Conservation (phyloP, 208 protist genomes). For the Leishmania turanica region DNA sequence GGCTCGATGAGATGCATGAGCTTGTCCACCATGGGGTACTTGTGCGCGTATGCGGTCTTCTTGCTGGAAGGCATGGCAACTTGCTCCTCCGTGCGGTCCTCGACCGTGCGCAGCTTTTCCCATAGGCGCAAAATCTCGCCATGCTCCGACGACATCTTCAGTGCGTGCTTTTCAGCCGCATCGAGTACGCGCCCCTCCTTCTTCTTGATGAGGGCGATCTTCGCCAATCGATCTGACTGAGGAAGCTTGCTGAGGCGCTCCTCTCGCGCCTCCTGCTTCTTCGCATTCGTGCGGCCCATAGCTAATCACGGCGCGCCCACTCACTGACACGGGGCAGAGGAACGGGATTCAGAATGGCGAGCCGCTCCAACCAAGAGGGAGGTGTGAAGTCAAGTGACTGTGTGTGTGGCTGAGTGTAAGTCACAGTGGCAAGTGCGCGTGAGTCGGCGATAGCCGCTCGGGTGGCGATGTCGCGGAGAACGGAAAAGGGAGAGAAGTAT, state of each 20-base stretch:
- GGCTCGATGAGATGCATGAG: constrained; percentile 81
- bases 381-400: not conserved
- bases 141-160: constrained; percentile 89
- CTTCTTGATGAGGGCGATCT: constrained; percentile 90
- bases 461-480: not conserved
- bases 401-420: not conserved
- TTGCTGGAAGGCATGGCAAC: constrained; percentile 27
- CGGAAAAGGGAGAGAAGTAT: not conserved
- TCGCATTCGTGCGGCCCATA: constrained; percentile 85
- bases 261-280: constrained; percentile 76
- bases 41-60: constrained; percentile 77
- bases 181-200: constrained; percentile 86
- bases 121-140: constrained; percentile 88
- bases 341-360: not conserved
- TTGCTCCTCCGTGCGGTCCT: constrained; percentile 27
- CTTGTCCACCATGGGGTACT: constrained; percentile 88
- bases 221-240: constrained; percentile 69
- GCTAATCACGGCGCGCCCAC: not conserved
- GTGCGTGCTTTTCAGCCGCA: constrained; percentile 83
- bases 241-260: constrained; percentile 69
- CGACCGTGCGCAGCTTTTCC: constrained; percentile 73
- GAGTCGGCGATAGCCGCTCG: not conserved
- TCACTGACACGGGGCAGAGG: too few relatives aligned
- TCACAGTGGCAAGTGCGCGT: not conserved
- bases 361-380: not conserved